Evolutionary conservation across 768 basidiomycete genomes (phyloP), one percentile per base, ranked within the genome.

Genomic region (Pleurotus cornucopiae): DNA sequence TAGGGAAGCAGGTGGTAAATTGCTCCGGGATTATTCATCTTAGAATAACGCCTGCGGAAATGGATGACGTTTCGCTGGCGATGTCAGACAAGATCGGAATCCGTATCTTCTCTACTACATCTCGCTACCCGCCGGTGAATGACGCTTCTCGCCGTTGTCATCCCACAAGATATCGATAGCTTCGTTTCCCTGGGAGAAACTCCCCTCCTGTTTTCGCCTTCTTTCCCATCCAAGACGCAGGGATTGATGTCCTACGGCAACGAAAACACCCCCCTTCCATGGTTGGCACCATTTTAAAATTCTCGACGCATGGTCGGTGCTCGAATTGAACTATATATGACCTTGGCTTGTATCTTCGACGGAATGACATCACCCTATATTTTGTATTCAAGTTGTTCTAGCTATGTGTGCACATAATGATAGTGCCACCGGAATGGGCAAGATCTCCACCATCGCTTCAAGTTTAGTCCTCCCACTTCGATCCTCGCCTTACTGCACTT

Each of bases 311-410:
- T 39, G 30, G 49, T 9, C 49, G 34, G 37, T 7, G 21, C 14
- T 34, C 30, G 23, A 38, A 30, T 16, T 37, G 49, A 37, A 51
- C 49, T 51, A 30, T n/a, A 16, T 30, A 16, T 30, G 30, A 51
- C 49, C 34, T 51, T 30, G 34, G 30, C 14, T 37, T 51, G 49
- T 34, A 51, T 48, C 46, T 48, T 48, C 46, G 23, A n/a, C 30
- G 18, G 18, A 26, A 48, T 51, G 25, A 38, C 30, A 51, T 51
- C 16, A 51, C 49, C 21, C n/a, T 44, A 44, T 21, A n/a, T 44
- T 44, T 44, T 44, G 41, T 44, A 44, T 44, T 44, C 41, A 44
- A n/a, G 41, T 21, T 44, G 41, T 44, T 16, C 41, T 44, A 21
- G 11, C 41, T 44, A 44, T 44, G 41, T 11, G 30, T 34, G 30